Base-by-base conservation (phyloP, 257 asterid genomes). In the Lavandula angustifolia region DNA sequence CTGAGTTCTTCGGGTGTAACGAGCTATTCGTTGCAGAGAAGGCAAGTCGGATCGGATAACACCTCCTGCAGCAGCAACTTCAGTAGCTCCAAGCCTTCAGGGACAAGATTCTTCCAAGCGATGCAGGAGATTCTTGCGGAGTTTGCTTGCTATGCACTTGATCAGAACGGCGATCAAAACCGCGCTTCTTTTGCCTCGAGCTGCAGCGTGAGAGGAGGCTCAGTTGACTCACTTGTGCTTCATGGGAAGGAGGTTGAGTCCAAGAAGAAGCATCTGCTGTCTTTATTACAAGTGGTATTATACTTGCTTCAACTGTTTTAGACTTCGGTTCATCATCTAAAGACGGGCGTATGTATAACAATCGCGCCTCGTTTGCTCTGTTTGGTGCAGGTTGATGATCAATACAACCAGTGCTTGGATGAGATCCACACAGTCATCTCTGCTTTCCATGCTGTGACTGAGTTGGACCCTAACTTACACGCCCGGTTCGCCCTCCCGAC, bases 71-170 rank as follows among this genome's bases (percentile, higher is more conserved):
- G 81, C 65, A 79, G 82, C 40, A 78, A 79, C 58, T 71, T 66
- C 38, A 70, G 48, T 46, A 79, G 92, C 3, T 51, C 81, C 38
- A 80, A 72, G 79, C 95, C 1, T 27, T 74, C 85, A 2, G 87
- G 88, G 31, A 84, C 96, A 3, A 72, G 67, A 27, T 92, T 83
- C 49, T 65, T 85, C 54, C 77, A 63, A 4, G 86, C 84, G 43
- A 78, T 92, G 86, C 98, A 85, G 66, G 95, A 89, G 59, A 75
- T 92, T 42, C 92, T 92, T 16, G 92, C 85, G 34, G 86, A 86
- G 50, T 71, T 89, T 3, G 88, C 96, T 34, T 72, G 52, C 55
- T 81, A 48, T 43, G 86, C 88, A 3, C 81, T 84, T 0, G 85
- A 79, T 22, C n/a, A n/a, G 27, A 76, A 78, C 58, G 58, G 66